Base-by-base conservation (phyloP, 306 rosid genomes). In the Lathyrus sativus region DNA sequence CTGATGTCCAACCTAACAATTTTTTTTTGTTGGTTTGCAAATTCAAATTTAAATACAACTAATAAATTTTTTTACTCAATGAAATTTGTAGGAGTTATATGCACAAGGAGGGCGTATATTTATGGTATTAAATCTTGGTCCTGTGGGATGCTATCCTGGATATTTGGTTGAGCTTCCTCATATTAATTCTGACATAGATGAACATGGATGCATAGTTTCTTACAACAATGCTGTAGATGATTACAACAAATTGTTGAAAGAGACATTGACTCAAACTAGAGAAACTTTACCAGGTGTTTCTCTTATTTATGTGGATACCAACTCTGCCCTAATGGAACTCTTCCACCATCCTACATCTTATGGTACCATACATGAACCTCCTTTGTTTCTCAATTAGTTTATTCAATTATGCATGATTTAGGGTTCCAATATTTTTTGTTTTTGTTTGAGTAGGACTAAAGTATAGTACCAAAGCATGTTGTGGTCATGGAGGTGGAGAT, bases 61-160 rank as follows among this genome's bases (percentile, higher is more conserved):
- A 31, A 33, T 4, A 55, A 26, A 53, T 11, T 2, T 0, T 33
- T 35, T 62, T 42, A 14, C 3, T 19, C 11, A 3, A 11, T 29
- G 51, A 76, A 75, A 44, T 57, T 71, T 77, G 0, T 70, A 90
- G 98, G 97, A 85, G 83, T 26, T 93, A 46, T 81, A 88, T 76
- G 81, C 22, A 28, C 59, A 85, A 38, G 98, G 97, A 0, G 97
- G 97, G 54, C 67, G 86, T 2, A 70, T 86, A 39, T 86, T 88
- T 88, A 9, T 85, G 70, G 89, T 88, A 46, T 77, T 85, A 35
- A 93, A 90, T 70, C 82, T 90, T 51, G 98, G 83, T 24, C 97
- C 98, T 0, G 83, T 90, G 39, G 97, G 98, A 53, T 93, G 98
- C 42, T 93, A 86, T 48, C 96, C 96, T 37, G 73, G 88, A 54